Evolutionary conservation across 192 early-diverging fungal species (phyloP).

Genomic region (Rhizoclosmatium globosum): DNA sequence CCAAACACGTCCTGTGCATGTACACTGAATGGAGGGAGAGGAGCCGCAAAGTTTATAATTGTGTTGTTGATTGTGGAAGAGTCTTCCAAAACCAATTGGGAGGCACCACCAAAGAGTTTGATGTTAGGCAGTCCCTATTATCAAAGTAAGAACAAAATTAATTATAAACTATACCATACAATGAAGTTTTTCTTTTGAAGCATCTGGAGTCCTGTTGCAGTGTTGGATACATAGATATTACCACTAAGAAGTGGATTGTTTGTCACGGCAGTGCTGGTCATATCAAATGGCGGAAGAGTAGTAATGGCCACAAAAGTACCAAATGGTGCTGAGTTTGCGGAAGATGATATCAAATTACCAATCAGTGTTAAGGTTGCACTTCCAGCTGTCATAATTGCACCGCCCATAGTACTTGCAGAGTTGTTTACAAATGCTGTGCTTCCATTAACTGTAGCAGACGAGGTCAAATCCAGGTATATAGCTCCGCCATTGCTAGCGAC

Average conservation of each 20-base stretch:
- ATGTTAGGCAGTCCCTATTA: constrained; percentile 4
- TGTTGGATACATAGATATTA: neutral
- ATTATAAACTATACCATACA: neutral
- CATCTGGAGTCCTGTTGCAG: neutral
- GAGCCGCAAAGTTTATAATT: constrained; percentile 11
- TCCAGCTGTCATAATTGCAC: constrained; percentile 12
- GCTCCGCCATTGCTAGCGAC: neutral
- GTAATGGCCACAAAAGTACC: constrained; percentile 4
- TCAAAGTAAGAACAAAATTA: too few species aligned
- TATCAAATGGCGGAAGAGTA: neutral
- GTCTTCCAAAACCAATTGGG: neutral
- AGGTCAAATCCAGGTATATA: neutral
- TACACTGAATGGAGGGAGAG: constrained; percentile 3
- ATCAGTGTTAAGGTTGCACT: neutral
- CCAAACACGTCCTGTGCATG: constrained; percentile 9
- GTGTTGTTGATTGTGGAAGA: constrained; percentile 1
- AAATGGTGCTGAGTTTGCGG: neutral
- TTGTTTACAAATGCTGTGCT: neutral
- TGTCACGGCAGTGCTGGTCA: neutral
- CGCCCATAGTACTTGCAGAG: neutral
- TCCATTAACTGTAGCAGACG: neutral
- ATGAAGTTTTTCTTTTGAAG: neutral
- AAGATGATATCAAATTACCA: neutral
- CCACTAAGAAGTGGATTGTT: neutral
- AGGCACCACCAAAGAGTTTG: neutral